These are phyloP conservation scores for Chytriomyces sp. DNA, from an alignment of 192 early-diverging fungal genomes.

Conservation along the genomic window DNA sequence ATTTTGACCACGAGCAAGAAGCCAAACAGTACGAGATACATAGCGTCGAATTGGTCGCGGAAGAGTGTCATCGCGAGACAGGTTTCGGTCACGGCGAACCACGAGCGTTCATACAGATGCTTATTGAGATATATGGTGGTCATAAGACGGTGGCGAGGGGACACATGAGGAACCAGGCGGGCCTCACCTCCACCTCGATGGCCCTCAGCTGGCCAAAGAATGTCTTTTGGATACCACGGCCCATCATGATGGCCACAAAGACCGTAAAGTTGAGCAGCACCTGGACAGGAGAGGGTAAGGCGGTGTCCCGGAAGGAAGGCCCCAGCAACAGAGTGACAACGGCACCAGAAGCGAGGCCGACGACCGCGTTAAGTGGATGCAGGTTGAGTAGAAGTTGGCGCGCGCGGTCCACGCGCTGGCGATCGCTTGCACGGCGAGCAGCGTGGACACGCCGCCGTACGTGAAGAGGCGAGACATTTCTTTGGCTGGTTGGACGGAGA, in stretches of 20 bases:
- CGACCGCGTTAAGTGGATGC: conserved; percentile 86
- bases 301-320: too few species aligned
- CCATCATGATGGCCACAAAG: conserved; percentile 77
- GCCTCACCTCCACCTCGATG: conserved; percentile 85
- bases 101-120: conserved; percentile 96
- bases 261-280: conserved; percentile 80
- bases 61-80: conserved; percentile 96
- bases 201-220: conserved; percentile 93
- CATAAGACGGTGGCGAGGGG: background rate
- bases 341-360: conserved; percentile 84
- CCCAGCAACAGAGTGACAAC: conserved; percentile 7
- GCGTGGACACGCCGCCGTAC: conserved; percentile 28
- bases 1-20: conserved; percentile 90
- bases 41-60: conserved; percentile 90
- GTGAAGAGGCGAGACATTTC: conserved; percentile 26
- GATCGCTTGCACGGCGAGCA: conserved; percentile 36
- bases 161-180: background rate
- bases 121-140: conserved; percentile 27
- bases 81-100: conserved; percentile 97
- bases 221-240: conserved; percentile 72
- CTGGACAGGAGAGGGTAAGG: conserved; percentile 37
- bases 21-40: conserved; percentile 81
- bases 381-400: conserved; percentile 85
- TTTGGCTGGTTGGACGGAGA: too few species aligned
- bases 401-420: conserved; percentile 42